Evolutionary conservation across 2,329 filamentous ascomycete genomes (phyloP).

Genomic region (Ceratocystis ficicola): DNA sequence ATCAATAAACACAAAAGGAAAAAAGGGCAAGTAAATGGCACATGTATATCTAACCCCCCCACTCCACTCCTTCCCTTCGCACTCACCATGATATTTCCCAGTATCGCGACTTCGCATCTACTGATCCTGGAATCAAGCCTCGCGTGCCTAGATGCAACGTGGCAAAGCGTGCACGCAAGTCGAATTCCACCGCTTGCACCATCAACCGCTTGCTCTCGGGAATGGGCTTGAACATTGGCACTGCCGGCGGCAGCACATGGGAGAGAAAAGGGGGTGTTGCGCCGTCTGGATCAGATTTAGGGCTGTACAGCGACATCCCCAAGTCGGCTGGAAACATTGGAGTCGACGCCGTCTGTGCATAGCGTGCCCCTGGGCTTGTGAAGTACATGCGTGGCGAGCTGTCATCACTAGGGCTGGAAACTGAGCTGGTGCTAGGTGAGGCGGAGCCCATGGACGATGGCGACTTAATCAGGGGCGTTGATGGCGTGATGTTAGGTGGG

Average conservation of each 20-base stretch:
- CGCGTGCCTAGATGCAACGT: constrained; percentile 43
- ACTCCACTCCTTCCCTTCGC: too few relatives aligned
- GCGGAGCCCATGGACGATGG: background rate
- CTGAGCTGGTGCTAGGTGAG: background rate
- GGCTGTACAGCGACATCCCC: background rate
- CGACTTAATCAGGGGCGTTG: background rate
- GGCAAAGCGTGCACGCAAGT: constrained; percentile 41
- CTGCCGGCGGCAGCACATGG: background rate
- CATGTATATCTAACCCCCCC: background rate
- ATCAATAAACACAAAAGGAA: background rate
- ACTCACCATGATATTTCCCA: constrained; percentile 39
- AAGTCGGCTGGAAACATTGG: background rate
- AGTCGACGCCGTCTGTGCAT: background rate
- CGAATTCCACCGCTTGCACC: constrained; percentile 45
- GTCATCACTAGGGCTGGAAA: background rate
- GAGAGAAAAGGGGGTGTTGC: background rate
- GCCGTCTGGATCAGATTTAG: background rate
- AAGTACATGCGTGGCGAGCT: background rate
- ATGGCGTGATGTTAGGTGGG: background rate
- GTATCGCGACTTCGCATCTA: constrained; percentile 37
- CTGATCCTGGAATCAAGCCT: constrained; percentile 36
- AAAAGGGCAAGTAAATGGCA: constrained; percentile 6
- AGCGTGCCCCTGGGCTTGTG: background rate
- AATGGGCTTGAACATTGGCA: constrained; percentile 26
- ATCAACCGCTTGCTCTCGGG: constrained; percentile 45